Evolutionary conservation across 2,329 filamentous ascomycete genomes (phyloP).

Genomic region (Coleophoma cylindrospora): DNA sequence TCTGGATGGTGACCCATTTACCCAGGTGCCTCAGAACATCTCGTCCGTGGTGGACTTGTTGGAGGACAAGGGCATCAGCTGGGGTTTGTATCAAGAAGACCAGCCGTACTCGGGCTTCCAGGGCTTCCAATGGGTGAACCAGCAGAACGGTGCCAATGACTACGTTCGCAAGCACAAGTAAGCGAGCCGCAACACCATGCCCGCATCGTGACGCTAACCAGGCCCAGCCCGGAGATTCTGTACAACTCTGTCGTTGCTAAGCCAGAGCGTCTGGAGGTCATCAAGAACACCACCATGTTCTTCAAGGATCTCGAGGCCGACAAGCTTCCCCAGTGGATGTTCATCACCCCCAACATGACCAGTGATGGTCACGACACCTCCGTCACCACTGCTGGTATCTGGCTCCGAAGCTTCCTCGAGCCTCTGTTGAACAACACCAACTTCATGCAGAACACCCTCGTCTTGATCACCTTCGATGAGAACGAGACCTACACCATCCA

Average conservation of each 20-base stretch:
- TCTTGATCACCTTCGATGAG: slow-evolving; percentile 78
- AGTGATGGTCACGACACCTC: slow-evolving; percentile 71
- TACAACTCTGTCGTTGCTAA: slow-evolving; percentile 60
- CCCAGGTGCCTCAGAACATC: slow-evolving; percentile 51
- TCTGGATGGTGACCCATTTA: slow-evolving; percentile 64
- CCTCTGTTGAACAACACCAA: slow-evolving; percentile 64
- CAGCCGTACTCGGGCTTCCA: slow-evolving; percentile 72
- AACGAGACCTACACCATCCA: slow-evolving; percentile 61
- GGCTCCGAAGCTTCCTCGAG: slow-evolving; percentile 63
- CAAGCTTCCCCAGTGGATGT: slow-evolving; percentile 65
- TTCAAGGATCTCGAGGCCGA: slow-evolving; percentile 58
- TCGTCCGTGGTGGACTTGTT: slow-evolving; percentile 66
- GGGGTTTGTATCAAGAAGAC: slow-evolving; percentile 74
- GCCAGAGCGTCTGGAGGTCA: slow-evolving; percentile 55
- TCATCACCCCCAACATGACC: slow-evolving; percentile 72
- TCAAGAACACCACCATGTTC: slow-evolving; percentile 72
- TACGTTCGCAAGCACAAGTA: slow-evolving; percentile 83
- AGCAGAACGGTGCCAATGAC: slow-evolving; percentile 60
- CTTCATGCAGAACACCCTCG: slow-evolving; percentile 72
- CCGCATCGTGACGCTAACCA: slow-evolving; percentile 1
- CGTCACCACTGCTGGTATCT: slow-evolving; percentile 63
- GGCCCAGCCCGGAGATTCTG: slow-evolving; percentile 44
- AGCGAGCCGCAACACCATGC: slow-evolving; percentile 10
- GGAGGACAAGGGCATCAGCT: slow-evolving; percentile 58
- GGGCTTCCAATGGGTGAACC: slow-evolving; percentile 59